phyloP scores from a whole-genome alignment of 345 rosid species.

The Eucalyptus leucophloia region DNA sequence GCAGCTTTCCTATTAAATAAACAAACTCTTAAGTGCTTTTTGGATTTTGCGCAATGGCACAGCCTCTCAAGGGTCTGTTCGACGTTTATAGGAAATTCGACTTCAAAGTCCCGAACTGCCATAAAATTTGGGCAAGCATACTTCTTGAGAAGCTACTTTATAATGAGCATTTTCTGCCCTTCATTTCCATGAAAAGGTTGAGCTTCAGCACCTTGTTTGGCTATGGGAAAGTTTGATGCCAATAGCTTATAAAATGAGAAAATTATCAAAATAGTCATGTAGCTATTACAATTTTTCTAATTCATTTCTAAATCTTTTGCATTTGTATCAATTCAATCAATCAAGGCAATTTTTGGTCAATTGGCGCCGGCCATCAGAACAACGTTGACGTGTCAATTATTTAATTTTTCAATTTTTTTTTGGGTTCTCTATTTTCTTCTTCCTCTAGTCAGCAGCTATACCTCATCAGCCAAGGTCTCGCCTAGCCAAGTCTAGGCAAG shows the following conservation, averaged over 20 bases:
- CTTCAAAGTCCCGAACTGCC: not conserved
- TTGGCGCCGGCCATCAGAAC: fast-evolving
- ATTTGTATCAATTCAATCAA: too few relatives aligned
- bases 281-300: fast-evolving
- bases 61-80: too few relatives aligned
- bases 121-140: not conserved
- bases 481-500: too few relatives aligned
- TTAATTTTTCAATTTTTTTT: too few relatives aligned
- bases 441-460: fast-evolving
- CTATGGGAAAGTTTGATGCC: not conserved
- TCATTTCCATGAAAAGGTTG: not conserved
- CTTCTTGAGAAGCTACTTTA: not conserved
- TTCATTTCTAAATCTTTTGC: fast-evolving
- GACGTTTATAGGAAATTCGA: not conserved
- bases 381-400: fast-evolving
- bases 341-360: fast-evolving
- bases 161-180: not conserved
- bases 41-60: not conserved
- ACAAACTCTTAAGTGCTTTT: not conserved
- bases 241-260: too few relatives aligned
- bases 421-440: too few relatives aligned
- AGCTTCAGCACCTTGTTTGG: not conserved
- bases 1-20: too few relatives aligned
- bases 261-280: too few relatives aligned
- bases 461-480: fast-evolving